These are phyloP conservation scores for Plasmodium ovale DNA, from an alignment of 169 alveolate species.

Conservation along the genomic window DNA sequence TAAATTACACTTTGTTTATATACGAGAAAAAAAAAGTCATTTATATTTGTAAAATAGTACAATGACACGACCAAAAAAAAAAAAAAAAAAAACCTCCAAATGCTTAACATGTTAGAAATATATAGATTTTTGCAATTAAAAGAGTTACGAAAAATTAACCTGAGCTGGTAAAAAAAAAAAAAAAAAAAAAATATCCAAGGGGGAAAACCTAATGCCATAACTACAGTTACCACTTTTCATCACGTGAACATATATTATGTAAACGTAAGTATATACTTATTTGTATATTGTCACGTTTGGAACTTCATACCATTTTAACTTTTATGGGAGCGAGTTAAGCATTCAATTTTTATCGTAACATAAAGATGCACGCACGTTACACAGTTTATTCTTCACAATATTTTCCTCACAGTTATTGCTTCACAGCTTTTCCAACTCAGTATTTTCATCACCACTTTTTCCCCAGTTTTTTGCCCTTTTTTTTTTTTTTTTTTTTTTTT, in stretches of 20 bases:
- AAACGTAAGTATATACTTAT: background rate
- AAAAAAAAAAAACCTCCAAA: too few relatives aligned
- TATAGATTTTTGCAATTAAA: too few relatives aligned
- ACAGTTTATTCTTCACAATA: background rate
- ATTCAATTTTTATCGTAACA: too few relatives aligned
- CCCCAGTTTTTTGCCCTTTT: background rate
- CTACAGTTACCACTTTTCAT: too few relatives aligned
- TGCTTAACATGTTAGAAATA: too few relatives aligned
- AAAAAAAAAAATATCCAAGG: conserved; percentile 19
- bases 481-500: conserved; percentile 4
- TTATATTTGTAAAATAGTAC: too few relatives aligned
- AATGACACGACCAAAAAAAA: too few relatives aligned
- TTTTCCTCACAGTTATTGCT: background rate
- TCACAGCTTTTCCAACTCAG: background rate
- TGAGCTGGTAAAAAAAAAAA: background rate
- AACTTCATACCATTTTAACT: background rate
- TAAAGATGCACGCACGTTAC: background rate
- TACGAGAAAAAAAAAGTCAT: too few relatives aligned
- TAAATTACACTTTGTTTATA: too few relatives aligned
- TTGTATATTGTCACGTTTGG: background rate
- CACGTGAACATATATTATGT: background rate
- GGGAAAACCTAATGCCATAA: too few relatives aligned
- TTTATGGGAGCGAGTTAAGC: too few relatives aligned
- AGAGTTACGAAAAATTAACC: background rate
- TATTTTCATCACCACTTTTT: background rate